phyloP scores from a whole-genome alignment of 2,329 filamentous ascomycete genomes.

The Zymoseptoria tritici region DNA sequence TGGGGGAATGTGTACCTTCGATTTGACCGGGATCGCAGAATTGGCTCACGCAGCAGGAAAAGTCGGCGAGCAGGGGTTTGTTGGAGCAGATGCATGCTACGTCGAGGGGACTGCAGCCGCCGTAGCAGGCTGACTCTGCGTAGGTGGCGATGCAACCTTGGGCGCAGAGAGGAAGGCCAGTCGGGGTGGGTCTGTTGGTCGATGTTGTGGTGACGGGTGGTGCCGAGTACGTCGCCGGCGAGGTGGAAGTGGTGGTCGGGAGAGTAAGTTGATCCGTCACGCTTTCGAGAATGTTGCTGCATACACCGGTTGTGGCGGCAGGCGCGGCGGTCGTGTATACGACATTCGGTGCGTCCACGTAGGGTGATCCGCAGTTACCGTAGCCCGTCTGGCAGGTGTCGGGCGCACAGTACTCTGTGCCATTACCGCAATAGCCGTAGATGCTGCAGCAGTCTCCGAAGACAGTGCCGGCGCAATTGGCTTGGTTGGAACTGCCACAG shows the following conservation, averaged over 20 bases:
- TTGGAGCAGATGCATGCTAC: slow-evolving; percentile 38
- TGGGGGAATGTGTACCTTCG: too few species aligned
- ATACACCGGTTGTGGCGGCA: neutral
- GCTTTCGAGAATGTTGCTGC: neutral
- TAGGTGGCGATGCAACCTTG: slow-evolving; percentile 30
- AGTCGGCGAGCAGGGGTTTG: slow-evolving; percentile 26
- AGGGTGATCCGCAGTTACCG: neutral
- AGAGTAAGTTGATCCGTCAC: neutral
- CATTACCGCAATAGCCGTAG: neutral
- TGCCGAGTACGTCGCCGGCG: neutral
- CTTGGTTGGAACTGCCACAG: neutral
- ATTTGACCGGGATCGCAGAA: slow-evolving; percentile 21
- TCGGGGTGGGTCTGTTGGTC: neutral
- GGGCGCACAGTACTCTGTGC: neutral
- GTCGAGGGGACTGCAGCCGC: slow-evolving; percentile 33
- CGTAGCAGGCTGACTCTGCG: slow-evolving; percentile 19
- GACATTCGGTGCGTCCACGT: neutral
- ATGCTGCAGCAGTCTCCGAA: slow-evolving; percentile 1
- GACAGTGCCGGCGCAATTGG: neutral
- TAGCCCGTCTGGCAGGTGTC: neutral
- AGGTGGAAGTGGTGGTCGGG: neutral
- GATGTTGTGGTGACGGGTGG: neutral
- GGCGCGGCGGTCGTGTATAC: neutral
- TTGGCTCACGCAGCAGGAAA: slow-evolving; percentile 37
- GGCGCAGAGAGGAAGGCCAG: slow-evolving; percentile 26